Evolutionary conservation across 1,139 yeast genomes (phyloP).

Genomic region (Geotrichum reessii): DNA sequence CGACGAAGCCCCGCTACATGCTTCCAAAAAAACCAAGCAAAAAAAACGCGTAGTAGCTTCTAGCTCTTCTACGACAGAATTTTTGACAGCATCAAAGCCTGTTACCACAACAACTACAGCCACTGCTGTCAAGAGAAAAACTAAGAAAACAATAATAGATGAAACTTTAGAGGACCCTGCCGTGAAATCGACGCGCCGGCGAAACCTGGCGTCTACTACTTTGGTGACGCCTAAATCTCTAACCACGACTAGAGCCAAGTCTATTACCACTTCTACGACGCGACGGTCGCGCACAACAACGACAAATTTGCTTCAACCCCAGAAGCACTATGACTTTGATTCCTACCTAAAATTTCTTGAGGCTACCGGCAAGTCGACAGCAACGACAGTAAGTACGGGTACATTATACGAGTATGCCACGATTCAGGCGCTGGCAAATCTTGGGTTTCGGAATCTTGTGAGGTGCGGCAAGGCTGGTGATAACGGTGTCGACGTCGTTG

Average conservation of each 20-base stretch:
- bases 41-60: not conserved
- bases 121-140: not conserved
- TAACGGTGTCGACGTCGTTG: slow-evolving; percentile 15
- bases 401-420: slow-evolving; percentile 16
- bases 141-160: not conserved
- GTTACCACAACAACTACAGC: not conserved
- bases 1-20: not conserved
- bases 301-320: not conserved
- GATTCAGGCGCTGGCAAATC: slow-evolving; percentile 7
- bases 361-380: slow-evolving; percentile 4
- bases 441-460: slow-evolving; percentile 8
- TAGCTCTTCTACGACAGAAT: not conserved
- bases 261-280: not conserved
- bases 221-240: not conserved
- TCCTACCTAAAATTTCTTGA: slow-evolving; percentile 11
- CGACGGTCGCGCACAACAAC: not conserved
- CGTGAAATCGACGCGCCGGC: not conserved
- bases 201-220: not conserved
- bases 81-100: not conserved
- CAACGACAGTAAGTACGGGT: slow-evolving; percentile 8
- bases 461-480: slow-evolving; percentile 17
- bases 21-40: no score
- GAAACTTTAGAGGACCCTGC: not conserved
- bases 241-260: not conserved
- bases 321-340: slow-evolving; percentile 9